These are phyloP conservation scores for Dictyophora rubrovolvata DNA, from an alignment of 768 basidiomycete species.

Conservation along the genomic window DNA sequence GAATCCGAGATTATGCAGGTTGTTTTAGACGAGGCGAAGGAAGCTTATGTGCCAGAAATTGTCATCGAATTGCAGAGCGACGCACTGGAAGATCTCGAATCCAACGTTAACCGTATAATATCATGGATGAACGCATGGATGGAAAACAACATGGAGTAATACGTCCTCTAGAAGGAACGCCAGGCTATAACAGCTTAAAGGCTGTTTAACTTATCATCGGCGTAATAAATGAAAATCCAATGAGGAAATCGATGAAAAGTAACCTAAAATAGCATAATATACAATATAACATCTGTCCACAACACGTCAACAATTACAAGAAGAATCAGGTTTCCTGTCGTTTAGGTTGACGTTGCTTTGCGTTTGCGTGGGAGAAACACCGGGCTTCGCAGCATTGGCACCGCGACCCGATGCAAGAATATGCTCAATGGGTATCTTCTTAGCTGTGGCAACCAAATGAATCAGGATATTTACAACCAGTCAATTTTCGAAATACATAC, in stretches of 20 bases:
- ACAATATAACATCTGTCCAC: background rate
- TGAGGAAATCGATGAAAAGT: background rate
- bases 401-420: conserved; percentile 79
- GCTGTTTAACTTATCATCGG: too few relatives aligned
- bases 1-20: conserved; percentile 97
- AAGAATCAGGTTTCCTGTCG: conserved; percentile 58
- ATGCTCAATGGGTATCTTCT: conserved; percentile 87
- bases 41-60: conserved; percentile 77
- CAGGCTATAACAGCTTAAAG: background rate
- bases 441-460: conserved; percentile 34
- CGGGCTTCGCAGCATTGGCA: conserved; percentile 46
- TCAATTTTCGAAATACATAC: conserved; percentile 32
- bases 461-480: background rate
- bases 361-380: conserved; percentile 41
- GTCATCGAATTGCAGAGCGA: conserved; percentile 80
- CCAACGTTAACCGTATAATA: conserved; percentile 80
- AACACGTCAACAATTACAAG: conserved; percentile 63
- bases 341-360: conserved; percentile 61
- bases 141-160: conserved; percentile 16
- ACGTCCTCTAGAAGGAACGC: background rate
- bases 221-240: background rate
- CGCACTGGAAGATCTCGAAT: conserved; percentile 66
- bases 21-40: conserved; percentile 77
- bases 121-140: conserved; percentile 78
- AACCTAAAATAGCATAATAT: conserved; percentile 6